phyloP scores from a whole-genome alignment of 1,284 basidiomycete genomes.

The Leccinum fallax region DNA sequence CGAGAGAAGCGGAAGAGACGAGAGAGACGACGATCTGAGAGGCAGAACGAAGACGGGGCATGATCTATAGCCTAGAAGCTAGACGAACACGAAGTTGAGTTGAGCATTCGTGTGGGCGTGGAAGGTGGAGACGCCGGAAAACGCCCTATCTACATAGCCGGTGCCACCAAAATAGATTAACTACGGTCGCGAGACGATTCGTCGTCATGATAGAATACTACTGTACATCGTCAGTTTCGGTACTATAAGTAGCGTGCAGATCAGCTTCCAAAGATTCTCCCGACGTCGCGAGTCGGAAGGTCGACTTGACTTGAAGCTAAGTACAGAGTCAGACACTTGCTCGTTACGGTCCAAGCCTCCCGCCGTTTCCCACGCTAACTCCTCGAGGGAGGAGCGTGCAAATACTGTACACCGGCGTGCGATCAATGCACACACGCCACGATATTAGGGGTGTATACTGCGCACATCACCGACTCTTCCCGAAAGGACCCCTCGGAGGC shows the following conservation, averaged over 20 bases:
- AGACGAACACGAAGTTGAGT: not conserved
- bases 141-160: conserved; percentile 4
- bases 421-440: not conserved
- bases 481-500: not conserved
- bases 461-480: not conserved
- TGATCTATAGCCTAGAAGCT: not conserved
- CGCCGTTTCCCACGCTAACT: not conserved
- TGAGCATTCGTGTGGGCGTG: not conserved
- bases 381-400: not conserved
- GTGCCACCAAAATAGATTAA: conserved; percentile 6
- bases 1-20: conserved; percentile 26
- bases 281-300: not conserved
- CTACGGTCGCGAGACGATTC: not conserved
- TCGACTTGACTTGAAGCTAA: not conserved
- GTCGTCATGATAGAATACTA: not conserved
- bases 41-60: not conserved
- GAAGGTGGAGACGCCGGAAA: conserved; percentile 48
- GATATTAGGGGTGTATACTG: not conserved
- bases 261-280: conserved; percentile 10
- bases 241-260: conserved; percentile 11
- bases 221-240: not conserved
- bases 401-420: not conserved
- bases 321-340: not conserved
- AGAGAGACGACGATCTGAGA: conserved; percentile 10
- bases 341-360: not conserved